Evolutionary conservation across 192 early-diverging fungal genomes (phyloP), one percentile per base, ranked within the genome.

Genomic region (Backusella morwellensis): DNA sequence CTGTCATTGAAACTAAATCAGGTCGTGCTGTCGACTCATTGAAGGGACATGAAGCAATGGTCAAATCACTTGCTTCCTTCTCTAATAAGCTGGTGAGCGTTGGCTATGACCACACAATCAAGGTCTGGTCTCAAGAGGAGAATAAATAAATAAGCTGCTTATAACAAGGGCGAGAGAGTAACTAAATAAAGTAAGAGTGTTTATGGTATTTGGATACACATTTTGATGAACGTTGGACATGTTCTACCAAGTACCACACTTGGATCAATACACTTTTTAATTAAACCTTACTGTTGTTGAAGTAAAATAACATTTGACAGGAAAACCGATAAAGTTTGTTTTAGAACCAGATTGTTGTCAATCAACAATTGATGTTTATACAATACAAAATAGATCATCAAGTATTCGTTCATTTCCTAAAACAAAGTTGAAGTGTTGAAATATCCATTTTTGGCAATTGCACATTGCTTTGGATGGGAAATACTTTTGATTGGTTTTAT

Each of bases 21-120:
- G 89, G 86, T 15, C 78, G 77, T 59, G n/a, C 85, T 12, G 75
- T 92, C 4, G 78, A 80, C 2, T 83, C 79, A 52, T 68, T 93
- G 32, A 72, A 81, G 41, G 91, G 92, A 12, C 92, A 94, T 74
- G 78, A 66, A 0, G 86, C 84, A 17, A 73, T 88, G n/a, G 78
- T 94, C 12, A 75, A 87, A 71, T 77, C 84, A 7, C 50, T 92
- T 70, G 80, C 76, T 59, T 85, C 85, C 81, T 21, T 75, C n/a
- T 71, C 80, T 29, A 78, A 78, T 35, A 81, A 82, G 12, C 75
- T 92, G 8, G 77, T 92, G 15, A 87, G 83, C 54, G 83, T 84
- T 67, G 85, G 89, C 4, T 92, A 90, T 82, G 92, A 93, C 81
- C 88, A 87, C 69, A 83, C 80, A 9, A 81, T 92, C 14, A 80